phyloP scores from a whole-genome alignment of 495 filamentous ascomycete species.

The Daldinia caldariorum region DNA sequence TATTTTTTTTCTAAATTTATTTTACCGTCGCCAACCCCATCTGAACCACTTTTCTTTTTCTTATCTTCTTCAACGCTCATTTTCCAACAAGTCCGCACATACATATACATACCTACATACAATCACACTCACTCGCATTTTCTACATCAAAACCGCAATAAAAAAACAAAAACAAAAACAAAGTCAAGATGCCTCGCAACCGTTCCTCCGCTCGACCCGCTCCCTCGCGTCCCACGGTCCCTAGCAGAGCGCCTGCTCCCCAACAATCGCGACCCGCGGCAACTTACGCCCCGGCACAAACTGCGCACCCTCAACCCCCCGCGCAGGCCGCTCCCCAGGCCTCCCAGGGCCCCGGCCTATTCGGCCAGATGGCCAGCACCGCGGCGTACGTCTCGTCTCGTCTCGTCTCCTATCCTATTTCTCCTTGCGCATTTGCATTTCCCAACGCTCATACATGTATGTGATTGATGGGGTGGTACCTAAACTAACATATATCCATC shows the following conservation, averaged over 20 bases:
- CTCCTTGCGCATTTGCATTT: too few relatives aligned
- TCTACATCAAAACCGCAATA: background rate
- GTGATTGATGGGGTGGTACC: too few relatives aligned
- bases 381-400: slow-evolving; percentile 88
- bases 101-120: background rate
- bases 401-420: too few relatives aligned
- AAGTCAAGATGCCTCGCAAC: slow-evolving; percentile 78
- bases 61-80: slow-evolving; percentile 3
- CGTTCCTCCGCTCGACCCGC: slow-evolving; percentile 70
- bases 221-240: slow-evolving; percentile 72
- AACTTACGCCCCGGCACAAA: slow-evolving; percentile 69
- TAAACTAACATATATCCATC: too few relatives aligned
- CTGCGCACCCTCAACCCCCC: slow-evolving; percentile 55
- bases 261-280: slow-evolving; percentile 71
- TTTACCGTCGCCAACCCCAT: slow-evolving; percentile 9
- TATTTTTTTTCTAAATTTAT: too few relatives aligned
- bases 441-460: too few relatives aligned
- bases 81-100: background rate
- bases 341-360: slow-evolving; percentile 75
- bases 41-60: slow-evolving; percentile 8
- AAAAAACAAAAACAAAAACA: slow-evolving; percentile 11
- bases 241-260: slow-evolving; percentile 68
- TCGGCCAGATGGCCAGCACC: slow-evolving; percentile 88
- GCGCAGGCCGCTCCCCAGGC: slow-evolving; percentile 55
- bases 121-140: background rate